A percentile compares a stretch with the other conserved stretches of the same genome.
Evolutionary conservation across 1,284 basidiomycete genomes (phyloP).

Genomic region (Cryptococcus deneoformans): DNA sequence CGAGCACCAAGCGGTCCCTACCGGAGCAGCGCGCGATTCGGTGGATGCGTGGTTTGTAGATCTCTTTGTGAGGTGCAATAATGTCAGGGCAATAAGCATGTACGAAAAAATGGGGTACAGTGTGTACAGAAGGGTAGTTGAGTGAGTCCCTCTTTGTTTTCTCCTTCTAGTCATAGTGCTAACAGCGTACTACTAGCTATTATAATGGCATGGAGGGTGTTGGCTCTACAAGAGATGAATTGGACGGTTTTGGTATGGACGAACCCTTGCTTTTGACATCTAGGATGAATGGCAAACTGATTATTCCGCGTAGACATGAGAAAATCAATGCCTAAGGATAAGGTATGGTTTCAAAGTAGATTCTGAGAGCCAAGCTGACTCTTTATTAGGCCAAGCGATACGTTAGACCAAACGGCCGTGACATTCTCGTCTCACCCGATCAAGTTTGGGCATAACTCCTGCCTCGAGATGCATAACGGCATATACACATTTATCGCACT

Average conservation of each 20-base stretch:
- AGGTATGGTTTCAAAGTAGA: slow-evolving; percentile 14
- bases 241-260: slow-evolving; percentile 45
- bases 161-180: background rate
- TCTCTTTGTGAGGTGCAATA: slow-evolving; percentile 50
- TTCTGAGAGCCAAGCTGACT: background rate
- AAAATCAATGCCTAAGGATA: slow-evolving; percentile 48
- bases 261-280: background rate
- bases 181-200: slow-evolving; percentile 28
- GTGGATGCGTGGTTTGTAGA: slow-evolving; percentile 50
- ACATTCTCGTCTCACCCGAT: slow-evolving; percentile 44
- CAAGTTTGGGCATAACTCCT: slow-evolving; percentile 42
- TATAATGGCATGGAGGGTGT: slow-evolving; percentile 49
- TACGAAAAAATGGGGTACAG: slow-evolving; percentile 50
- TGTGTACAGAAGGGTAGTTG: slow-evolving; percentile 49
- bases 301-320: slow-evolving; percentile 39
- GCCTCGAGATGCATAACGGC: no score
- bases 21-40: slow-evolving; percentile 19
- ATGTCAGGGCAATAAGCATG: slow-evolving; percentile 47
- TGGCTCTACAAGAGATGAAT: slow-evolving; percentile 43
- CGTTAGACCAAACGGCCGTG: slow-evolving; percentile 43
- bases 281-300: background rate
- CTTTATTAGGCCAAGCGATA: slow-evolving; percentile 30
- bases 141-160: slow-evolving; percentile 34
- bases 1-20: slow-evolving; percentile 2
- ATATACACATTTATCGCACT: no score